These are phyloP conservation scores for Phytophthora litchii DNA, from an alignment of 352 stramenopile genomes.

Conservation along the genomic window DNA sequence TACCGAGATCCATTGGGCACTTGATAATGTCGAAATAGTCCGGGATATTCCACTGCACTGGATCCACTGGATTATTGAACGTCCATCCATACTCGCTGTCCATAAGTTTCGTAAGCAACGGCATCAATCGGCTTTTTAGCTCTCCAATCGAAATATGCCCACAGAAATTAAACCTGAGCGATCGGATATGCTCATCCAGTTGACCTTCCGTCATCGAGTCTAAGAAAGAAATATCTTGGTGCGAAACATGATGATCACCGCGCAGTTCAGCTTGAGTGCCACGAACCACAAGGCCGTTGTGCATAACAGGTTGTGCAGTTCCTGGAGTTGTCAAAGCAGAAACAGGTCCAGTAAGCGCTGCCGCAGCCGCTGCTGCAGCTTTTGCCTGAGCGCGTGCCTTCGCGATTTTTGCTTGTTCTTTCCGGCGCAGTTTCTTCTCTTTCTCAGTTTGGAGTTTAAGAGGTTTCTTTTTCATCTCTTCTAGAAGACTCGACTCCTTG, in stretches of 20 bases:
- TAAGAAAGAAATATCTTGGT: slow-evolving; percentile 89
- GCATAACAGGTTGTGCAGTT: slow-evolving; percentile 29
- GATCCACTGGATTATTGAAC: slow-evolving; percentile 96
- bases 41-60: slow-evolving; percentile 92
- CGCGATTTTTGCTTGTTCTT: slow-evolving; percentile 82
- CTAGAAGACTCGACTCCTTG: slow-evolving; percentile 28
- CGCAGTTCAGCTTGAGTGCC: slow-evolving; percentile 67
- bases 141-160: slow-evolving; percentile 83
- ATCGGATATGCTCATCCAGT: slow-evolving; percentile 89
- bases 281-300: slow-evolving; percentile 78
- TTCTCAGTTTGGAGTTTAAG: slow-evolving; percentile 84
- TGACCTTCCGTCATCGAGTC: slow-evolving; percentile 88
- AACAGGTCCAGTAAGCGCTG: slow-evolving; percentile 24
- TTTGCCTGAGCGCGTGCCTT: slow-evolving; percentile 81
- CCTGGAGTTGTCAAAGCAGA: slow-evolving; percentile 11
- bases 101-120: slow-evolving; percentile 86
- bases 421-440: slow-evolving; percentile 85
- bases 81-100: slow-evolving; percentile 90
- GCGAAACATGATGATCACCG: slow-evolving; percentile 59
- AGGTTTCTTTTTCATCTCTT: slow-evolving; percentile 77
- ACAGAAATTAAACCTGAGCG: slow-evolving; percentile 90
- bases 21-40: slow-evolving; percentile 95
- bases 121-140: slow-evolving; percentile 85
- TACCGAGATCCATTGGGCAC: slow-evolving; percentile 98
- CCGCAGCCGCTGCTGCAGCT: slow-evolving; percentile 44